A percentile compares a stretch with the other conserved stretches of the same genome.
Evolutionary conservation across 495 filamentous ascomycete genomes (phyloP).

Genomic region (Pyronema domesticum): DNA sequence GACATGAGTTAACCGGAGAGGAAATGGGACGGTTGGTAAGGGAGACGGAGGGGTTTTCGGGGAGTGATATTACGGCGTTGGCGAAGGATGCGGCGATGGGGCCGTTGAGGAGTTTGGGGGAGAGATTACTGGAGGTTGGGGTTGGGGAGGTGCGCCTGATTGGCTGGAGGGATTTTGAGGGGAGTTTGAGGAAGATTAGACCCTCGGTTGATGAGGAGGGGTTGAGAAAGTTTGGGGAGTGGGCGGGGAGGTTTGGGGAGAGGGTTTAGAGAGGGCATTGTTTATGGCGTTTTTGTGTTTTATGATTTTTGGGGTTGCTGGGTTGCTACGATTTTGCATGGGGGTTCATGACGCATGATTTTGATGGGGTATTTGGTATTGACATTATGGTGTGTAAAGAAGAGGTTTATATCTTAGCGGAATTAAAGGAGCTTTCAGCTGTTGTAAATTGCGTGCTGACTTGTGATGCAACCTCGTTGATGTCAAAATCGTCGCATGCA

Average conservation of each 20-base stretch:
- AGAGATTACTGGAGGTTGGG: conserved; percentile 71
- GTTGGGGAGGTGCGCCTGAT: conserved; percentile 92
- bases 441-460: too few relatives aligned
- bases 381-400: too few relatives aligned
- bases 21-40: conserved; percentile 65
- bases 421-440: too few relatives aligned
- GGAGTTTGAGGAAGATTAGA: conserved; percentile 67
- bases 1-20: conserved; percentile 53
- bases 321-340: too few relatives aligned
- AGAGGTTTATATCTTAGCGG: too few relatives aligned
- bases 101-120: conserved; percentile 75
- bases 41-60: conserved; percentile 85
- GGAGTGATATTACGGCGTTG: conserved; percentile 89
- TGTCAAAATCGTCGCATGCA: too few relatives aligned
- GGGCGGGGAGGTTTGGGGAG: conserved; percentile 86
- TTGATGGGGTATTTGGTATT: too few relatives aligned
- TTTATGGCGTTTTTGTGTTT: too few relatives aligned
- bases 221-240: conserved; percentile 75
- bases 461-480: too few relatives aligned
- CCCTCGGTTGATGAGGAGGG: conserved; percentile 80
- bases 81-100: conserved; percentile 99
- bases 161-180: conserved; percentile 61
- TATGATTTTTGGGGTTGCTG: too few relatives aligned
- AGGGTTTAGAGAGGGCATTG: conserved; percentile 40
- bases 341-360: too few relatives aligned